Base-by-base conservation (phyloP, 139 green algal genomes). In the Mesotaenium endlicherianum region DNA sequence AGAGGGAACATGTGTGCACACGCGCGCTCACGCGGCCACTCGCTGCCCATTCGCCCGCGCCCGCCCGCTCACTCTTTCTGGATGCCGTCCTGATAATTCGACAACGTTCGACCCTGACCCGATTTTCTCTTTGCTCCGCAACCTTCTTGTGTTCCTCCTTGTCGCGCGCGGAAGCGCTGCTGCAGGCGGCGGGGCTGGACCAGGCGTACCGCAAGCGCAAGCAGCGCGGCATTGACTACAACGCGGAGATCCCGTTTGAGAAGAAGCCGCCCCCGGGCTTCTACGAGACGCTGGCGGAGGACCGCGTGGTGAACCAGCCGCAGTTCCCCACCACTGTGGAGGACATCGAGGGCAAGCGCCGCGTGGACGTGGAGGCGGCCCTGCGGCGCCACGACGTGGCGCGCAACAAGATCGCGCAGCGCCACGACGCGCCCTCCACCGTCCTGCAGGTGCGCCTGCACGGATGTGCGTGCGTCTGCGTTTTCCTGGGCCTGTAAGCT, bases 291-390 rank as follows among this genome's bases (percentile, higher is more conserved):
- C 78, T 59, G 30, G 91, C 93, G 2, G 95, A 98, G 92, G 70
- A 87, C 3, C 90, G 91, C 26, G 36, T 47, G 39, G 86, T 91
- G 59, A 74, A 93, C 87, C 87, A 43, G 50, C 70, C 38, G 38
- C 26, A 95, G 79, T 99, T 99, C 91, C 93, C 94, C 3, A 86
- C 93, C 31, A 97, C 94, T 1, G 80, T 97, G 1, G 92, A 98
- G 71, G 93, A 98, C 79, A 78, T 98, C 78, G 96, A 98, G 90
- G 94, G 94, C 5, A 92, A 92, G 84, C 81, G 92, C 40, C 86
- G 91, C 55, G 92, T 94, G 82, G 93, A 98, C 87, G 92, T 97
- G 39, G 96, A 98, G 87, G 91, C 91, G n/a, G 85, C 83, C 8
- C 87, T 96, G 39, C 84, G 94, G 39, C 98, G 97, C 91, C 79